Evolutionary conservation across 2,329 filamentous ascomycete species (phyloP).

Genomic region (Hypoxylon sp.): DNA sequence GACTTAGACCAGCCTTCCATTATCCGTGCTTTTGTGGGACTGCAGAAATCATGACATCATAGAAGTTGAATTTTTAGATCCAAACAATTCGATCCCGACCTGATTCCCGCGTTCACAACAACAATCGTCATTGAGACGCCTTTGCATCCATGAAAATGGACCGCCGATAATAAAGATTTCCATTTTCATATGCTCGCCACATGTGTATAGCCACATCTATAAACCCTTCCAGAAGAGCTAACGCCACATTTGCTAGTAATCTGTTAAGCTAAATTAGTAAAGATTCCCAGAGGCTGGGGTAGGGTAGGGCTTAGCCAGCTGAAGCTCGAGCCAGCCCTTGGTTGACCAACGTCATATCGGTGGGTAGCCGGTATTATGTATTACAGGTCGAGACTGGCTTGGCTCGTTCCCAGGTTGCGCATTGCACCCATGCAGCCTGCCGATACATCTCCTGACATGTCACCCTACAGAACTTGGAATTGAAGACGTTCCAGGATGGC

Average conservation of each 20-base stretch:
- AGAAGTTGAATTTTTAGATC: slow-evolving; percentile 17
- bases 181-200: slow-evolving; percentile 2
- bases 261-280: slow-evolving; percentile 1
- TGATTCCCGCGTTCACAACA: neutral
- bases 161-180: neutral
- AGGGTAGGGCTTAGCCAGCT: slow-evolving; percentile 33
- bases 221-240: neutral
- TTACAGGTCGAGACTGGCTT: neutral
- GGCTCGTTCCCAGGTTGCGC: slow-evolving; percentile 10
- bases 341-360: slow-evolving; percentile 34
- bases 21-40: slow-evolving; percentile 8
- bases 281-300: slow-evolving; percentile 19
- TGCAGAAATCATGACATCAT: slow-evolving; percentile 36
- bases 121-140: neutral
- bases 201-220: slow-evolving; percentile 3
- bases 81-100: slow-evolving; percentile 18
- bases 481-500: neutral
- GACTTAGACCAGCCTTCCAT: slow-evolving; percentile 8
- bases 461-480: slow-evolving; percentile 21
- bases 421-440: slow-evolving; percentile 4
- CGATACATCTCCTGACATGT: slow-evolving; percentile 9
- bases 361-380: neutral
- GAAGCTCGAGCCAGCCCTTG: slow-evolving; percentile 13
- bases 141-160: neutral
- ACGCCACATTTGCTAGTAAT: neutral